Base-by-base conservation (phyloP, 345 rosid species). In the Citrus unshiu region DNA sequence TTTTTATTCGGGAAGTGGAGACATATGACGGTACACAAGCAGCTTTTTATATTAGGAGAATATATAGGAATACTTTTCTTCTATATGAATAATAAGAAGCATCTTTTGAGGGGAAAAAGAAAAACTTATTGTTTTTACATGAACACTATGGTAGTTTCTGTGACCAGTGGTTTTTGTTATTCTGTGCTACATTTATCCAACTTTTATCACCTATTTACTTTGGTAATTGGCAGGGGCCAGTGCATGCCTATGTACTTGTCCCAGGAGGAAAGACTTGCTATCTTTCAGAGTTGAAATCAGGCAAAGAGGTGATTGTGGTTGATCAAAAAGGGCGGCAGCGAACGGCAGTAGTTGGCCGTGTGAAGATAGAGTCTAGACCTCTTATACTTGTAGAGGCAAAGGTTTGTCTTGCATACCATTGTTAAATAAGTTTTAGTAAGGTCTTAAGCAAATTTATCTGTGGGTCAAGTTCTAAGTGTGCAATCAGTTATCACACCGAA, bases 211-310 rank as follows among this genome's bases (percentile, higher is more conserved):
- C 61, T 43, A 13, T 27, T 12, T 73, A 29, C 25, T 58, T 25
- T 72, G 75, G 59, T 70, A 76, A 72, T 64, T 59, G 54, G 60
- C 84, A 93, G 97, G 98, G 98, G 59, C 97, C 98, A 29, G 94
- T 95, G 9, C 98, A 93, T 84, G 91, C 98, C 34, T 95, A 93
- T 77, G 85, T 91, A 39, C 86, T 90, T 68, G 84, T 90, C 78
- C 97, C 98, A 69, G 97, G 97, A 25, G 95, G 93, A 66, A 91
- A 86, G 86, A 95, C 98, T 60, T 84, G 94, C 87, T 92, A 93
- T 79, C 95, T 95, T 58, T 93, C 98, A 0, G 98, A 93, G 87
- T 81, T 95, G 79, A 92, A 83, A 81, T 88, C 95, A 0, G 98
- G 98, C 1, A 88, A 84, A 81, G 94, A 95, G 70, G 97, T 95